Evolutionary conservation across 495 filamentous ascomycete genomes (phyloP).

Genomic region (Penicillium manginii): DNA sequence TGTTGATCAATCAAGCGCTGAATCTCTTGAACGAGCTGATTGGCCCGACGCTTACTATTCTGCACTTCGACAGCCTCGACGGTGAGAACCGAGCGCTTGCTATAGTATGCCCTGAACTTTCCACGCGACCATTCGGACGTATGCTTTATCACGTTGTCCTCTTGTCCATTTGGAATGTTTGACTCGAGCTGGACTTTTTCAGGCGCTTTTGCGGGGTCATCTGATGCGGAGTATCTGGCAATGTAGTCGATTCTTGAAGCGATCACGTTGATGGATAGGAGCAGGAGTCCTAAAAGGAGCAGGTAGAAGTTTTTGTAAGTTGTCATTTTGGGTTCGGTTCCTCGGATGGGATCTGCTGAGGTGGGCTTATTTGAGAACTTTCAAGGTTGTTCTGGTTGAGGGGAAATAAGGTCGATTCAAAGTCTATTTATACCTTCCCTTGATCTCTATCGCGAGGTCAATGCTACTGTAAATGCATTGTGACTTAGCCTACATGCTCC

Average conservation of each 20-base stretch:
- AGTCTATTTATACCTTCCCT: neutral
- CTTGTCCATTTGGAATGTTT: neutral
- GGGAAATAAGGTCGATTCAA: neutral
- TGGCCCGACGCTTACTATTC: slow-evolving; percentile 1
- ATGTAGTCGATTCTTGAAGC: slow-evolving; percentile 1
- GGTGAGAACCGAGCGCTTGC: neutral
- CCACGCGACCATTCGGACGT: neutral
- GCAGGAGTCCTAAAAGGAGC: neutral
- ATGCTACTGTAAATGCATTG: neutral
- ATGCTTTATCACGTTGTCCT: neutral
- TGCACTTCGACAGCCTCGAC: neutral
- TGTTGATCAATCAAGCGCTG: neutral
- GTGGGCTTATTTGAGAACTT: neutral
- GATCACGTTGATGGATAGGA: neutral
- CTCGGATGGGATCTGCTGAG: neutral
- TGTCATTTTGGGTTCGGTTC: neutral
- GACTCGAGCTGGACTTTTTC: neutral
- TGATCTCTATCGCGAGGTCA: neutral
- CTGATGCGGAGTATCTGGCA: neutral
- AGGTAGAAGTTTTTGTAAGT: neutral
- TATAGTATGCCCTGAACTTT: slow-evolving; percentile 2
- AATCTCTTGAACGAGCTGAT: neutral
- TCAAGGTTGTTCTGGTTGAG: neutral
- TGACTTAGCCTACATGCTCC: neutral
- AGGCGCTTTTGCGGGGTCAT: neutral